phyloP scores from a whole-genome alignment of 2,329 filamentous ascomycete species.

The Aspergillus piperis region DNA sequence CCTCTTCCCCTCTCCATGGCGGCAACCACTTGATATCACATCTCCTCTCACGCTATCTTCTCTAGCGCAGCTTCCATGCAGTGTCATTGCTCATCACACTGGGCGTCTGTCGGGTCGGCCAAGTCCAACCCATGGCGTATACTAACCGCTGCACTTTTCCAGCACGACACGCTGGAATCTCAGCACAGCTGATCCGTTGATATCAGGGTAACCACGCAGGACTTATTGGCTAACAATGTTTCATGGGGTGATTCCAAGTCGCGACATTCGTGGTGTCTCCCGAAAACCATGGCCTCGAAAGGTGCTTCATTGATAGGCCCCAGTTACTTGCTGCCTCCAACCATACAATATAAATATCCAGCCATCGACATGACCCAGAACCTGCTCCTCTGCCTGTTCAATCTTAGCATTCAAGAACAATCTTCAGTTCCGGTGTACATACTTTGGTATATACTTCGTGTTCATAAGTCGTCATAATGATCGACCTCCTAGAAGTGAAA shows the following conservation, averaged over 20 bases:
- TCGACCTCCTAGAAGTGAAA: constrained; percentile 11
- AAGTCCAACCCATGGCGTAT: not conserved
- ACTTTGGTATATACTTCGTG: no score
- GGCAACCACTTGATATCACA: not conserved
- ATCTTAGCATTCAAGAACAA: not conserved
- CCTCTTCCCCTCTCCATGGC: not conserved
- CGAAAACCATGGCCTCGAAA: not conserved
- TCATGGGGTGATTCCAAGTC: not conserved
- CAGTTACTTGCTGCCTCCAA: not conserved
- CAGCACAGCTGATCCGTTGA: not conserved
- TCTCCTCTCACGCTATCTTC: not conserved
- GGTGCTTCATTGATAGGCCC: not conserved
- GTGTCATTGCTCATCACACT: not conserved
- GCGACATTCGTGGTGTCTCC: not conserved
- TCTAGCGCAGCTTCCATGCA: not conserved
- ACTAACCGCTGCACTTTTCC: not conserved
- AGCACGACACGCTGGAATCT: not conserved
- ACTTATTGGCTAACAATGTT: not conserved
- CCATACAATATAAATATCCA: not conserved
- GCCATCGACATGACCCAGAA: not conserved
- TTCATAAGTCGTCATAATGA: not conserved
- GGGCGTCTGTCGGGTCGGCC: not conserved
- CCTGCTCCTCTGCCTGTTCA: not conserved
- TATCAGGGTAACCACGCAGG: not conserved
- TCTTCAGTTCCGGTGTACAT: not conserved